These are phyloP conservation scores for Zopfochytrium polystomum DNA, from an alignment of 371 early-diverging fungal genomes.

Conservation along the genomic window DNA sequence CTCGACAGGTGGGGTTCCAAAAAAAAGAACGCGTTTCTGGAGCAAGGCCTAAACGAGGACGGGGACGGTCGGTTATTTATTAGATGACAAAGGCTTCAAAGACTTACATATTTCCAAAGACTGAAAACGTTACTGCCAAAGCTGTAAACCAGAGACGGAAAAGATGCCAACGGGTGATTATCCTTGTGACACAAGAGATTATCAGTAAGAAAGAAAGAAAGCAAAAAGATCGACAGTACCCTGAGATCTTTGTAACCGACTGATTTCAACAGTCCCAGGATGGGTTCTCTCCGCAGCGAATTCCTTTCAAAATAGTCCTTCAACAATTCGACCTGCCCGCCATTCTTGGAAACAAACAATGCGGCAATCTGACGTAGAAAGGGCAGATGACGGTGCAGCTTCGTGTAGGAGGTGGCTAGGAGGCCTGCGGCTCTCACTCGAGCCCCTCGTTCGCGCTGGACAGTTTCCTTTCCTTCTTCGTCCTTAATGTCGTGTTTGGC, in stretches of 20 bases:
- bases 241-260: constrained; percentile 17
- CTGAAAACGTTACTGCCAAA: constrained; percentile 18
- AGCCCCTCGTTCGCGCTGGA: constrained; percentile 24
- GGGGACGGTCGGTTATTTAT: too few species aligned
- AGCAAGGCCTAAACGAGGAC: constrained; percentile 16
- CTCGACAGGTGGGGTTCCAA: constrained; percentile 21
- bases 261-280: constrained; percentile 16
- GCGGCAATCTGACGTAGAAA: constrained; percentile 18
- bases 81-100: background rate
- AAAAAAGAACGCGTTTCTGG: constrained; percentile 22
- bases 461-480: constrained; percentile 9
- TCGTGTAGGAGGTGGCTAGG: constrained; percentile 6
- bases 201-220: background rate
- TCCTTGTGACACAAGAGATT: background rate
- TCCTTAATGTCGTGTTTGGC: constrained; percentile 6
- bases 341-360: constrained; percentile 12
- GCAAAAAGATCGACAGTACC: constrained; percentile 5
- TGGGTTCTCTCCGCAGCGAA: background rate
- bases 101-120: constrained; percentile 25
- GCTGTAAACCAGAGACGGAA: constrained; percentile 9
- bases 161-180: constrained; percentile 16
- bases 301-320: constrained; percentile 13
- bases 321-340: constrained; percentile 15
- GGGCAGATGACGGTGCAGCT: constrained; percentile 25
- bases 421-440: constrained; percentile 17